phyloP scores from a whole-genome alignment of 352 stramenopile genomes.

The Phytophthora syringae region DNA sequence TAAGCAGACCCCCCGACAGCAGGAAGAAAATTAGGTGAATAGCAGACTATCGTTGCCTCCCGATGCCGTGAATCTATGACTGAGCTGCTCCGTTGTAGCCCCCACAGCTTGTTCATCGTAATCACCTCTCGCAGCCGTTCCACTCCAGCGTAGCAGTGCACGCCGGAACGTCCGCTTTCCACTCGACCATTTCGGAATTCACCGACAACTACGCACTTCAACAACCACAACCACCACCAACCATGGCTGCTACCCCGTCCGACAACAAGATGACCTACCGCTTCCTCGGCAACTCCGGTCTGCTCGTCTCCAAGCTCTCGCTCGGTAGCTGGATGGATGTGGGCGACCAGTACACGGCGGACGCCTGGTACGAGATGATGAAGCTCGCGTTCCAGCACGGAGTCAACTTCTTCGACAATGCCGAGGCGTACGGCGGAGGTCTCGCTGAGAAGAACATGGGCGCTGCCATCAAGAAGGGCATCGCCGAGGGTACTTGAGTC shows the following conservation, averaged over 20 bases:
- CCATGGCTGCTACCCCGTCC: not conserved
- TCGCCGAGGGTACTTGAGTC: slow-evolving; percentile 22
- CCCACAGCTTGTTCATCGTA: too few species aligned
- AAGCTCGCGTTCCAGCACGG: slow-evolving; percentile 39
- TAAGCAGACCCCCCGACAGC: too few species aligned
- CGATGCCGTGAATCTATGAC: too few species aligned
- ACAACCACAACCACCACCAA: not conserved
- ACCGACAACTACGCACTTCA: slow-evolving; percentile 11
- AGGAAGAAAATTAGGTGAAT: too few species aligned
- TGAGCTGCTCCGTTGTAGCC: too few species aligned
- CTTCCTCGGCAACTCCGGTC: slow-evolving; percentile 24
- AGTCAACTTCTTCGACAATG: slow-evolving; percentile 67
- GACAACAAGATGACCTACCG: slow-evolving; percentile 25
- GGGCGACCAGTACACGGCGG: slow-evolving; percentile 15
- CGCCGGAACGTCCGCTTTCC: too few species aligned
- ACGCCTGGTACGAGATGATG: slow-evolving; percentile 43
- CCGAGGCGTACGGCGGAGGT: slow-evolving; percentile 39
- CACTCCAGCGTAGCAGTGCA: too few species aligned
- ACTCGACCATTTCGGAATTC: too few species aligned
- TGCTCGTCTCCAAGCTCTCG: slow-evolving; percentile 49
- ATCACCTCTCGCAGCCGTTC: too few species aligned
- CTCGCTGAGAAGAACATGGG: slow-evolving; percentile 44
- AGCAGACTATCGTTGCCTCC: too few species aligned
- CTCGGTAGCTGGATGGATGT: slow-evolving; percentile 43
- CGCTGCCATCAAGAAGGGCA: slow-evolving; percentile 37